phyloP scores from a whole-genome alignment of 805 yeast species.

The Pichia nanzhaoensis region DNA sequence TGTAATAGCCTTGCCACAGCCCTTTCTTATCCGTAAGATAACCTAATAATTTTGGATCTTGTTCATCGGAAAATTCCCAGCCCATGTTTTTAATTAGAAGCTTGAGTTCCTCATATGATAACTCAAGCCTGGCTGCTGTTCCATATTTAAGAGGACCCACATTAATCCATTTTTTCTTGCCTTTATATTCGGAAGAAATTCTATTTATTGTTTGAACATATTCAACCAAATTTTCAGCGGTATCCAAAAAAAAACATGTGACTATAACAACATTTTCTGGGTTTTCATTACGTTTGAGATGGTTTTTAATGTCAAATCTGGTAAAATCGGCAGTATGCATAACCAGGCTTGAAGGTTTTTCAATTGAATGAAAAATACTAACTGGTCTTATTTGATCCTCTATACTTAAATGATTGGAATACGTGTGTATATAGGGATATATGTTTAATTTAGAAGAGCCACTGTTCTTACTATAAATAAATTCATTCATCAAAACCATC shows the following conservation, averaged over 20 bases:
- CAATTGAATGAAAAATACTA: conserved; percentile 21
- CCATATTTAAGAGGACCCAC: conserved; percentile 93
- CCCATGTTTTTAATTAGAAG: conserved; percentile 50
- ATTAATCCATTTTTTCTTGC: conserved; percentile 69
- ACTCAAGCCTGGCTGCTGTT: conserved; percentile 69
- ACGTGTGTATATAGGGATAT: conserved; percentile 55
- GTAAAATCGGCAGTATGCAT: conserved; percentile 61
- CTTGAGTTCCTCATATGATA: conserved; percentile 62
- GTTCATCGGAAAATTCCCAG: conserved; percentile 45
- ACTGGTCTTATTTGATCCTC: conserved; percentile 46
- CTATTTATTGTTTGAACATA: conserved; percentile 61
- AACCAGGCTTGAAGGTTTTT: conserved; percentile 41
- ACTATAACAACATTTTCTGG: conserved; percentile 48
- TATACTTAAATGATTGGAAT: conserved; percentile 52
- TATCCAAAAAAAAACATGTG: conserved; percentile 78
- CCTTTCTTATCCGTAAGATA: conserved; percentile 61
- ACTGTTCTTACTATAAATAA: conserved; percentile 33
- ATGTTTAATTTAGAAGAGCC: conserved; percentile 18
- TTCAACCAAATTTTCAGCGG: conserved; percentile 79
- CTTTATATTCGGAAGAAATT: conserved; percentile 29
- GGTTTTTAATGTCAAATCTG: conserved; percentile 34
- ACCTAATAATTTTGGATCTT: conserved; percentile 40
- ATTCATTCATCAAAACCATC: conserved; percentile 67
- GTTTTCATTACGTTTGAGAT: conserved; percentile 5
- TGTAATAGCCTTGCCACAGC: conserved; percentile 75